phyloP scores from a whole-genome alignment of 225 moss, liverwort and hornwort genomes.

The Bryum argenteum region DNA sequence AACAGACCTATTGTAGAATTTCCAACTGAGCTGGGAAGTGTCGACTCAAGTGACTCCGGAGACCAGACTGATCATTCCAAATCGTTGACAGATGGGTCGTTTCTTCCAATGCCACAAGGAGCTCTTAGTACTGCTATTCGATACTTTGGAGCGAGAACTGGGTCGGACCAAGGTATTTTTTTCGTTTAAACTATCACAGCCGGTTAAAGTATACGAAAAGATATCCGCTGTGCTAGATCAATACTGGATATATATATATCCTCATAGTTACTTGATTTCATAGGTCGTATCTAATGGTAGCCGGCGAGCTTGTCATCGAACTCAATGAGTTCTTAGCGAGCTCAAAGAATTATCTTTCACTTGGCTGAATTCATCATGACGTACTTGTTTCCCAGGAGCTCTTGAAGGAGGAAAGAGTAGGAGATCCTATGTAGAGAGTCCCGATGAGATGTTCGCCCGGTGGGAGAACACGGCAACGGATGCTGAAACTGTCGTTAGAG shows the following conservation, averaged over 20 bases:
- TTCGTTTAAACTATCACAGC: neutral
- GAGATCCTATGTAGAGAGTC: conserved; percentile 59
- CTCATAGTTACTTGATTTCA: neutral
- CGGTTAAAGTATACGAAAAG: neutral
- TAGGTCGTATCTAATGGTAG: neutral
- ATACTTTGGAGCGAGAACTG: conserved; percentile 15
- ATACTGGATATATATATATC: neutral
- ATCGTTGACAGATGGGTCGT: conserved; percentile 14
- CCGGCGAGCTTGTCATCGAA: neutral
- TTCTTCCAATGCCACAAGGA: conserved; percentile 17
- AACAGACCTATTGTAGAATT: conserved; percentile 40
- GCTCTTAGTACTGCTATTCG: conserved; percentile 23
- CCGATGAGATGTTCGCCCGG: conserved; percentile 70
- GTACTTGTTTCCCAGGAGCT: conserved; percentile 28
- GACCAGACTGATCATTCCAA: conserved; percentile 28
- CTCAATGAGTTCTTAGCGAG: neutral
- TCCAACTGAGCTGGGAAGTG: conserved; percentile 21
- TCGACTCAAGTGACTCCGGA: conserved; percentile 24
- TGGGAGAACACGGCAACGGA: conserved; percentile 69
- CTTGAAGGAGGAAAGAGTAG: conserved; percentile 39
- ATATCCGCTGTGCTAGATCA: neutral
- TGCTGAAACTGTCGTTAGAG: conserved; percentile 74
- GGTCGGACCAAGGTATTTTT: conserved; percentile 33
- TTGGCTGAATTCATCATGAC: conserved; percentile 1
- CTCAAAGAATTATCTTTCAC: neutral